These are phyloP conservation scores for Triticum dicoccoides DNA, from an alignment of 176 grass and related monocot species.

Conservation along the genomic window DNA sequence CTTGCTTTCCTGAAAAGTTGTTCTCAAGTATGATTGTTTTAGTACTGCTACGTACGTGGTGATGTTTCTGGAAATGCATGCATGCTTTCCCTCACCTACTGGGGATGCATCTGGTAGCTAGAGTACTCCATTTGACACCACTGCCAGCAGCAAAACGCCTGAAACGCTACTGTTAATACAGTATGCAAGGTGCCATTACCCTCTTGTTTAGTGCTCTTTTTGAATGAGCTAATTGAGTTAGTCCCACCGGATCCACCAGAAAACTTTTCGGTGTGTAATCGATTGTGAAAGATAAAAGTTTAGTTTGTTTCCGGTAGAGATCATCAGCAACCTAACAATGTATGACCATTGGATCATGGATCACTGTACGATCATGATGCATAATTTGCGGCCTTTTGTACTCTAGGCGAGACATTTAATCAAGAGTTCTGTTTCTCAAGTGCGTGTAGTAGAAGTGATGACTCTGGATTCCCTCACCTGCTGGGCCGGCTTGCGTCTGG, in stretches of 20 bases:
- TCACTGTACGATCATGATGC: too few relatives aligned
- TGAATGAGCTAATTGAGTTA: not conserved
- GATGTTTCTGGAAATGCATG: not conserved
- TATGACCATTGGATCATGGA: too few relatives aligned
- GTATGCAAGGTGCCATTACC: not conserved
- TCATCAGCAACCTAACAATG: too few relatives aligned
- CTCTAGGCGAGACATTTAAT: too few relatives aligned
- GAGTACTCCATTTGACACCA: not conserved
- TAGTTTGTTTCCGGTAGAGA: too few relatives aligned
- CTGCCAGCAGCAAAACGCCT: not conserved
- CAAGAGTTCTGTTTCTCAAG: too few relatives aligned
- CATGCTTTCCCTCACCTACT: constrained; percentile 8
- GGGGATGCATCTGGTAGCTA: constrained; percentile 3
- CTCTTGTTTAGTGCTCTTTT: not conserved
- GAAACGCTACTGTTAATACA: not conserved
- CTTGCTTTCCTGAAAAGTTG: not conserved
- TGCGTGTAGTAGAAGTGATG: too few relatives aligned
- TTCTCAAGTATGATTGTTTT: not conserved
- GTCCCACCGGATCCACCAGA: constrained; percentile 13
- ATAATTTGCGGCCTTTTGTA: too few relatives aligned
- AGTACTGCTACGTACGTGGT: not conserved
- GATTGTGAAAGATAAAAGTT: not conserved
- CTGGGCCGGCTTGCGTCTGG: too few relatives aligned
- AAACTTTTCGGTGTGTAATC: not conserved
- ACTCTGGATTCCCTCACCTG: too few relatives aligned